Base-by-base conservation (phyloP, 805 yeast species). In the Pichia gijzeniarum region DNA sequence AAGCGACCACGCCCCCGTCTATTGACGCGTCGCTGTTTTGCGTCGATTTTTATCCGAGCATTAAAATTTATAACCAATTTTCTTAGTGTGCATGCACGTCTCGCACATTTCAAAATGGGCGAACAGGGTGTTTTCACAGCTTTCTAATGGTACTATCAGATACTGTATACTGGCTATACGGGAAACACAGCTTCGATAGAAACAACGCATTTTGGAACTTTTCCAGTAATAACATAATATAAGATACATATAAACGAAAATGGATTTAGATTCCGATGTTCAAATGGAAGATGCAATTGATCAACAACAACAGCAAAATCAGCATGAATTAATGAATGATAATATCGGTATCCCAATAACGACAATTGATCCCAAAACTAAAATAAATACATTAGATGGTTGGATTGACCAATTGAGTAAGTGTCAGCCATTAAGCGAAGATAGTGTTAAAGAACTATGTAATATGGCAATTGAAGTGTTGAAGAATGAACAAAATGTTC, bases 401-500 rank as follows among this genome's bases (percentile, higher is more conserved):
- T 89, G 96, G 96, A 85, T 89, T 56, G 91, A 81, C 53, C 82
- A 79, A 60, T 69, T 89, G 52, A 68, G 80, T 48, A 74, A 79
- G 53, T 89, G 97, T 65, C 85, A 87, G 64, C 89, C 91, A 17
- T 72, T 89, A 47, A 70, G 79, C 33, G 96, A 89, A 67, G 79
- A 77, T 31, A 89, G 86, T 49, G 95, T 90, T 20, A 79, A 79
- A 53, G 73, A 76, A 57, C 69, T 89, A 52, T 89, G 97, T 61
- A 84, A 80, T 52, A 85, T 86, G 93, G 96, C 95, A 20, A 80
- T 84, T 48, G 96, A 90, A 55, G 93, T 89, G 30, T 70, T 90
- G 57, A 95, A 87, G 63, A 82, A 80, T 55, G 97, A 90, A 69
- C 90, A 86, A 56, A 91, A 93, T 62, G 96, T 91, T 41, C 96